Percentiles rank a stretch among this genome's conserved stretches.
Evolutionary conservation across 2,329 filamentous ascomycete species (phyloP).

Genomic region (Pseudogymnoascus sp.): DNA sequence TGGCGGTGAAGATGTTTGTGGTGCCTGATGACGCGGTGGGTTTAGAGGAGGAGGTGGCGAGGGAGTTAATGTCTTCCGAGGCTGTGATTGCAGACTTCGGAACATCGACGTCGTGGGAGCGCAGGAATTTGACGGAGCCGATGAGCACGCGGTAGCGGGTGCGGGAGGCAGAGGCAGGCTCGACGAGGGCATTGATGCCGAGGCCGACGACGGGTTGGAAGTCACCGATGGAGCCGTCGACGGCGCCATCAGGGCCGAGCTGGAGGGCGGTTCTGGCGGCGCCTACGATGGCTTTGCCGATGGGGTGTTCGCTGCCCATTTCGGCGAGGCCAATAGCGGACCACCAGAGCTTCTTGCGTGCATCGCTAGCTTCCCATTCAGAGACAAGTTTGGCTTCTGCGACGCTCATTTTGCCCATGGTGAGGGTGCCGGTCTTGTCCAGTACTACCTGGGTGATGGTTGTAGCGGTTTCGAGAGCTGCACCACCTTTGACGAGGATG

Average conservation of each 20-base stretch:
- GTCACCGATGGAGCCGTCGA: conserved; percentile 78
- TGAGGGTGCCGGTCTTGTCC: conserved; percentile 94
- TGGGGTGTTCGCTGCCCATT: conserved; percentile 90
- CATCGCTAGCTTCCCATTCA: conserved; percentile 62
- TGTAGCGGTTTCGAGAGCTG: conserved; percentile 81
- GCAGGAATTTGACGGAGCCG: conserved; percentile 74
- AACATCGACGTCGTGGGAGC: conserved; percentile 60
- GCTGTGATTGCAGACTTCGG: conserved; percentile 56
- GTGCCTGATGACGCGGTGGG: conserved; percentile 53
- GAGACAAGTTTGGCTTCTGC: conserved; percentile 60
- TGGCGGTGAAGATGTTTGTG: conserved; percentile 86
- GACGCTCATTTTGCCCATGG: conserved; percentile 91
- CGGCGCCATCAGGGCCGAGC: conserved; percentile 60
- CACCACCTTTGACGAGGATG: conserved; percentile 95
- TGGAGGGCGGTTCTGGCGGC: conserved; percentile 71
- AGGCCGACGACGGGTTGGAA: conserved; percentile 79
- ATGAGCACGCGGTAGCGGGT: conserved; percentile 71
- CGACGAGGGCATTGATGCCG: conserved; percentile 74
- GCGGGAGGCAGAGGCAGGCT: conserved; percentile 63
- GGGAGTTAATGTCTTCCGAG: conserved; percentile 51
- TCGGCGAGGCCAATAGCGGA: conserved; percentile 91
- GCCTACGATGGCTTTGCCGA: conserved; percentile 77
- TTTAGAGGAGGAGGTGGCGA: conserved; percentile 32
- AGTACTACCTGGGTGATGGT: conserved; percentile 85
- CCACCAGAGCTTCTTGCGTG: conserved; percentile 80